Percentiles rank a stretch among this genome's conserved stretches.
phyloP scores from a whole-genome alignment of 768 basidiomycete species.

The Mycena albidolilacea region DNA sequence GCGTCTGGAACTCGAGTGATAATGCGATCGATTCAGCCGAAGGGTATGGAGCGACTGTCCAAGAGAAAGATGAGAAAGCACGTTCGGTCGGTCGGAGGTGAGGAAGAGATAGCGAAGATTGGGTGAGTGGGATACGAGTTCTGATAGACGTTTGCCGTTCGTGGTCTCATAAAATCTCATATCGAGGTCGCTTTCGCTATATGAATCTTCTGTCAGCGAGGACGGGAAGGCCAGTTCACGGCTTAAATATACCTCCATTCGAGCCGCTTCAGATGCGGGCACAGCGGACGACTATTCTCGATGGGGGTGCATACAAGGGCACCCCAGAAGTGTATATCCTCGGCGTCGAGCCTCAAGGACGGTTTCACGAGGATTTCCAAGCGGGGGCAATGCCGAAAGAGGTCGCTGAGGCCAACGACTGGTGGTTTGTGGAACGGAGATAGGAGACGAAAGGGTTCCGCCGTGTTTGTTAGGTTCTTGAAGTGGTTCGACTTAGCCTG shows the following conservation, averaged over 20 bases:
- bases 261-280: slow-evolving; percentile 25
- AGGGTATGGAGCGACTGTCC: slow-evolving; percentile 28
- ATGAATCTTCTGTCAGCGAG: not conserved
- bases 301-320: slow-evolving; percentile 14
- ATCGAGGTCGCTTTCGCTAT: slow-evolving; percentile 34
- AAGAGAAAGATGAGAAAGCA: slow-evolving; percentile 18
- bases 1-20: slow-evolving; percentile 14
- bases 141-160: slow-evolving; percentile 20
- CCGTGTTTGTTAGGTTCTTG: slow-evolving; percentile 6
- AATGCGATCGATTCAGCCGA: slow-evolving; percentile 32
- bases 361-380: slow-evolving; percentile 27
- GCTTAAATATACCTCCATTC: slow-evolving; percentile 30
- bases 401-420: slow-evolving; percentile 5
- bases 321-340: slow-evolving; percentile 30
- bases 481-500: slow-evolving; percentile 3
- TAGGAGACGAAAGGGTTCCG: slow-evolving; percentile 7
- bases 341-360: slow-evolving; percentile 29
- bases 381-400: slow-evolving; percentile 21
- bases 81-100: slow-evolving; percentile 25
- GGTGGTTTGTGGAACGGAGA: not conserved
- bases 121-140: slow-evolving; percentile 23
- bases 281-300: slow-evolving; percentile 5
- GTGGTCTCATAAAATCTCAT: slow-evolving; percentile 20
- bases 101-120: slow-evolving; percentile 28
- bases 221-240: not conserved